Base-by-base conservation (phyloP, 177 flowering plant species). In the Vitis hybrid region DNA sequence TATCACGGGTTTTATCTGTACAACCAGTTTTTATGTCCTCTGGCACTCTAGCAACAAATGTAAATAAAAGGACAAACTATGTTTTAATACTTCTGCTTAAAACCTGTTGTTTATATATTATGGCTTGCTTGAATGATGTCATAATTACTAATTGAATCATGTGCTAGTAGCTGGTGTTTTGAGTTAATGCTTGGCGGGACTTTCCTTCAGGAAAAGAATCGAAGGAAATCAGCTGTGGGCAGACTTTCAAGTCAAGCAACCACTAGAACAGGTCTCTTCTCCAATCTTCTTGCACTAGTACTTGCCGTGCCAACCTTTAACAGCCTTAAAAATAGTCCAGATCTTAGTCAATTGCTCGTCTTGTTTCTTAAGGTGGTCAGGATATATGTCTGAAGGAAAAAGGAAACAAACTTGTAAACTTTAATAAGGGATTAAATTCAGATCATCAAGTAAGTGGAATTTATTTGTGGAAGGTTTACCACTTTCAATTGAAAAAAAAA, bases 191-290 rank as follows among this genome's bases (percentile, higher is more conserved):
- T 67, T 63, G 52, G 1, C 48, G 12, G 50, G 51, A 39, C 48
- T 68, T 23, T 11, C 4, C 45, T 39, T 21, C 78, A 81, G 83
- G 74, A 61, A 56, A 30, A 51, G 21, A 14, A 23, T 69, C 71
- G 12, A 3, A 66, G 56, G 21, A 60, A 45, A 50, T 60, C 49
- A n/a, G 59, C 68, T 69, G 15, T 72, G 30, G 51, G 51, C 59
- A 71, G 67, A 57, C 59, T 60, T 65, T 71, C 81, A 71, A 76
- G 72, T 32, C 70, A 67, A 60, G 50, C 49, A 56, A 30, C 67
- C 23, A 13, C 58, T 13, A 60, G 60, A 67, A 74, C 68, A 74
- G 82, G 81, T 81, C n/a, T 71, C 14, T 56, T 30, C 66, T 32
- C 57, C 10, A 12, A 48, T 49, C 63, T 56, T 26, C 15, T 62